These are phyloP conservation scores for Penicillium sp. DNA, from an alignment of 2,329 filamentous ascomycete species.

Conservation along the genomic window DNA sequence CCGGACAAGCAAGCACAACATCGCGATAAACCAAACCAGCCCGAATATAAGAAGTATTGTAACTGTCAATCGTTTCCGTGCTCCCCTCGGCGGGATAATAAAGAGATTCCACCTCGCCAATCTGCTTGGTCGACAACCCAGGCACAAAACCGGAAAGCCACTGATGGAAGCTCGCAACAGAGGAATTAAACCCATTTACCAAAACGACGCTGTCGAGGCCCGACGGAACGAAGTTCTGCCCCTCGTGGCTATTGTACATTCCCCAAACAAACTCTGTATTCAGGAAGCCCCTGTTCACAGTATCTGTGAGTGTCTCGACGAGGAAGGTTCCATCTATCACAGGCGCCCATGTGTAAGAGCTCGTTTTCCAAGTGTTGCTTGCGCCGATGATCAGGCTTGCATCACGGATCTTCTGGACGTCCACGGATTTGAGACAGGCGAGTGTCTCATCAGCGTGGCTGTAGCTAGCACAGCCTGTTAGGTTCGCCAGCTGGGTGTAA, in stretches of 20 bases:
- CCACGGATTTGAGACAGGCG: conserved; percentile 53
- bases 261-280: conserved; percentile 50
- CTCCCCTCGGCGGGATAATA: conserved; percentile 50
- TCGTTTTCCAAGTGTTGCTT: conserved; percentile 54
- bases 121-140: conserved; percentile 40
- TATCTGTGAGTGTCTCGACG: conserved; percentile 46
- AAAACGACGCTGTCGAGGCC: conserved; percentile 42
- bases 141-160: conserved; percentile 59
- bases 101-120: conserved; percentile 41
- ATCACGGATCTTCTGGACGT: conserved; percentile 54
- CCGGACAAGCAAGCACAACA: conserved; percentile 58
- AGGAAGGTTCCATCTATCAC: conserved; percentile 59
- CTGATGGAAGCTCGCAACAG: conserved; percentile 47
- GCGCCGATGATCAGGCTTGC: conserved; percentile 51
- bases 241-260: conserved; percentile 64
- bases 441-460: conserved; percentile 41
- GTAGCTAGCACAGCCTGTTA: conserved; percentile 48
- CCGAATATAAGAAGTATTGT: conserved; percentile 52
- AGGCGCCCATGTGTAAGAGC: conserved; percentile 59
- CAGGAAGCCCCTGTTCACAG: conserved; percentile 38
- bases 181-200: conserved; percentile 51
- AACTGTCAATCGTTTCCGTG: conserved; percentile 49
- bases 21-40: conserved; percentile 60
- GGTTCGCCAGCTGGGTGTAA: conserved; percentile 48
- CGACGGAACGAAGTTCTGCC: conserved; percentile 59